Evolutionary conservation across 257 asterid species (phyloP).

Genomic region (Thymus mandschuricus): DNA sequence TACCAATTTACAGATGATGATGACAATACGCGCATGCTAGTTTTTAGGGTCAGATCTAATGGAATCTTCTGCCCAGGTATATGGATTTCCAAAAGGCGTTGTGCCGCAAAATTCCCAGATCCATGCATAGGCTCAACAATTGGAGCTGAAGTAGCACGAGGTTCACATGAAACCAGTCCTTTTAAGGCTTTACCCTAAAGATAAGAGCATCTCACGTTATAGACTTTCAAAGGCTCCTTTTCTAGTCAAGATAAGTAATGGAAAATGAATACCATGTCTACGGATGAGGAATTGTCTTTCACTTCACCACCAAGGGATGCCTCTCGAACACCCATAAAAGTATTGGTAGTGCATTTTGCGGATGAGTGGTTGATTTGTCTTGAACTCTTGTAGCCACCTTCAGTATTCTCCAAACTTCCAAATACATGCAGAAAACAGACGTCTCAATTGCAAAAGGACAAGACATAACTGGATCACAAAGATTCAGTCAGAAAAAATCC

Average conservation of each 20-base stretch:
- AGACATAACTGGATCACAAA: conserved; percentile 14
- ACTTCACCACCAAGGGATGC: conserved; percentile 60
- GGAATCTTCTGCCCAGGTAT: conserved; percentile 71
- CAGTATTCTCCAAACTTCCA: conserved; percentile 46
- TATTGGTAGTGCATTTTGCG: conserved; percentile 43
- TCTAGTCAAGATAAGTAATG: conserved; percentile 10
- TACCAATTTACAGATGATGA: conserved; percentile 86
- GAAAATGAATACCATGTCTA: conserved; percentile 72
- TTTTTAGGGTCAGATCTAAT: conserved; percentile 84
- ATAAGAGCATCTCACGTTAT: conserved; percentile 28
- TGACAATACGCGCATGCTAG: conserved; percentile 63
- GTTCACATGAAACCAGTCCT: conserved; percentile 67
- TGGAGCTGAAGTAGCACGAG: conserved; percentile 50
- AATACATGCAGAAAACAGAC: conserved; percentile 26
- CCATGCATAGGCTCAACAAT: conserved; percentile 43
- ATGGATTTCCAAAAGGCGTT: conserved; percentile 52
- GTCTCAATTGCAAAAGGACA: conserved; percentile 8
- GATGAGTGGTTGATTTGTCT: conserved; percentile 39
- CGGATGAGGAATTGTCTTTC: conserved; percentile 46
- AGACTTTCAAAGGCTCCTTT: conserved; percentile 26
- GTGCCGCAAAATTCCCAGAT: conserved; percentile 36
- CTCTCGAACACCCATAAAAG: conserved; percentile 70
- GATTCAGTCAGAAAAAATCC: conserved; percentile 15
- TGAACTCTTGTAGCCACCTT: conserved; percentile 40
- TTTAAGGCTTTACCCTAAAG: conserved; percentile 79